Evolutionary conservation across 179 eudicot species (phyloP).

Genomic region (Carnegiea gigantea): DNA sequence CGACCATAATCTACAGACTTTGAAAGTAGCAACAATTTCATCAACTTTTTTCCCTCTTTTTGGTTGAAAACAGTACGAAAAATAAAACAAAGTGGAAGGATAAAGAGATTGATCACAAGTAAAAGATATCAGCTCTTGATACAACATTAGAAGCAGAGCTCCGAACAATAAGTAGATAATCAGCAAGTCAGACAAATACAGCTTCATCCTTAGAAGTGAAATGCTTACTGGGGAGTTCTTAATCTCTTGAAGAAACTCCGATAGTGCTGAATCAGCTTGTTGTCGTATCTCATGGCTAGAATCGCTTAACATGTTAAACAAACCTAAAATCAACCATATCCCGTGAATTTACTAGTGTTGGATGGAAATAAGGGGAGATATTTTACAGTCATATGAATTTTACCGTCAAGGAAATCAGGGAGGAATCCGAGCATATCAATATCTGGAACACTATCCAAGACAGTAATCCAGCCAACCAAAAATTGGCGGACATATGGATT

Average conservation of each 20-base stretch:
- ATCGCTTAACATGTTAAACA: conserved; percentile 98
- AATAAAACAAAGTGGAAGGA: conserved; percentile 13
- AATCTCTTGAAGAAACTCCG: conserved; percentile 97
- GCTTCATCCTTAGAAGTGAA: conserved; percentile 7
- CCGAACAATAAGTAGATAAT: neutral
- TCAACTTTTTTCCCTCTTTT: conserved; percentile 20
- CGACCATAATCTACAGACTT: conserved; percentile 99
- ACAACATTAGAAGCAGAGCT: neutral
- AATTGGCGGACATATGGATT: conserved; percentile 99
- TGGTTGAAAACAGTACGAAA: neutral
- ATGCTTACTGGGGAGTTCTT: conserved; percentile 90
- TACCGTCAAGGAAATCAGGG: conserved; percentile 99
- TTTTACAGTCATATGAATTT: conserved; percentile 17
- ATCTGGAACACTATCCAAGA: conserved; percentile 97
- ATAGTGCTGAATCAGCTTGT: conserved; percentile 98
- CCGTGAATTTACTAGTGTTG: conserved; percentile 15
- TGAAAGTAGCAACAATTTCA: conserved; percentile 42
- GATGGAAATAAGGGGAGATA: neutral
- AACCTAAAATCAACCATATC: conserved; percentile 54
- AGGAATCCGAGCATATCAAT: conserved; percentile 99
- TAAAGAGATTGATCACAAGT: neutral
- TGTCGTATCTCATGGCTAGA: conserved; percentile 97
- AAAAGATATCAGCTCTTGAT: neutral
- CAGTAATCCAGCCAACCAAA: conserved; percentile 99
- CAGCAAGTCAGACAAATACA: neutral